Evolutionary conservation across 2,329 filamentous ascomycete species (phyloP).

Genomic region (Aureobasidium sp.): DNA sequence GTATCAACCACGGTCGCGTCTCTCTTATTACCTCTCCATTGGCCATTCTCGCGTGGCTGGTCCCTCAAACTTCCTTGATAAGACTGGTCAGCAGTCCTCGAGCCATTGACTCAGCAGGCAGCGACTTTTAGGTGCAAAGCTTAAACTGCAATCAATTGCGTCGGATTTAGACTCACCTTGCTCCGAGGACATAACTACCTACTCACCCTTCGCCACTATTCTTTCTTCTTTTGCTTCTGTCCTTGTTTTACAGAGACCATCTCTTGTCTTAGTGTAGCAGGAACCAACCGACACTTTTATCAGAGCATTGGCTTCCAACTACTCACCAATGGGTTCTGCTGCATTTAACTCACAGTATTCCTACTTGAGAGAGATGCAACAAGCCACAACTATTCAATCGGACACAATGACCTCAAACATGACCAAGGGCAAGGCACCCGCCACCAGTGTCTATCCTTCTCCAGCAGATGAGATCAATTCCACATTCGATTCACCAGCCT

Average conservation of each 20-base stretch:
- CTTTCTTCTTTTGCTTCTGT: neutral
- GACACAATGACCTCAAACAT: neutral
- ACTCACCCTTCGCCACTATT: conserved; percentile 10
- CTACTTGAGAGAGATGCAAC: conserved; percentile 10
- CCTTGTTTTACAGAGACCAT: neutral
- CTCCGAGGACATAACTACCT: conserved; percentile 6
- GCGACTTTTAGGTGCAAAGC: conserved; percentile 14
- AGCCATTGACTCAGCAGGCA: conserved; percentile 16
- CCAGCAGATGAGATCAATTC: conserved; percentile 7
- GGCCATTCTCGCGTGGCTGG: neutral
- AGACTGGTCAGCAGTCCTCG: neutral
- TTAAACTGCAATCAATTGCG: conserved; percentile 10
- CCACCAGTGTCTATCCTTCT: conserved; percentile 12
- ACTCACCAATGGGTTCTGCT: conserved; percentile 9
- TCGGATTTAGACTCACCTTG: conserved; percentile 5
- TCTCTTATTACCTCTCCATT: neutral
- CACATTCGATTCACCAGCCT: conserved; percentile 6
- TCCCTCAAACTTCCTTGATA: neutral
- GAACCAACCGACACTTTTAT: neutral
- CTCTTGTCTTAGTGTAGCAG: neutral
- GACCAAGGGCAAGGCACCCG: neutral
- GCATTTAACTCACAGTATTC: conserved; percentile 3
- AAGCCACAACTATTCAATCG: conserved; percentile 3
- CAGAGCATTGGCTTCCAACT: neutral
- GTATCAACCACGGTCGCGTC: neutral